Base-by-base conservation (phyloP, 2,329 filamentous ascomycete genomes). In the Epichloe sibirici region DNA sequence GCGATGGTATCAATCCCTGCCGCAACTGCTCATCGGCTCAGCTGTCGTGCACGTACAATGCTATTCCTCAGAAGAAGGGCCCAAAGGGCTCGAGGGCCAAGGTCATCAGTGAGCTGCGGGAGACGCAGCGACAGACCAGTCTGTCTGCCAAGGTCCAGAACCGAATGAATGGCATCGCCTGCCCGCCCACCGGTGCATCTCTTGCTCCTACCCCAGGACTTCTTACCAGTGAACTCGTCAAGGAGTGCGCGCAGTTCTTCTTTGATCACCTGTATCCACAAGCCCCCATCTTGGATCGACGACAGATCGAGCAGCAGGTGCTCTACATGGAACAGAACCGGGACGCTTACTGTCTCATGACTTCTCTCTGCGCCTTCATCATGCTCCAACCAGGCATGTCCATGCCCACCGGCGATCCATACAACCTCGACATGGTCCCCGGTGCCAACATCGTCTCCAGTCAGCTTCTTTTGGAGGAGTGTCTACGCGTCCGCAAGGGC, bases 1-100 rank as follows among this genome's bases (percentile, higher is more conserved):
- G 84, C 64, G 82, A 86, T 62, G 82, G 83, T 53, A 72, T 81
- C 63, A 82, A 82, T 61, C 83, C 85, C 21, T 89, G 85, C 67
- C 77, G 79, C 55, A 86, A 87, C 67, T 88, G 85, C 68, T 74
- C 75, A 12, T 78, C 82, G 7, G 81, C 84, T 6, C 76, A 81
- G 61, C 73, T 88, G 17, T 73, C 76, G 12, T 88, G 85, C 72
- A 87, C 83, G 34, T 88, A 87, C 74, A 83, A 86, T 69, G 81
- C 83, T 37, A 81, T 87, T 38, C 83, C 83, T 2, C 84, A 86
- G 69, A 88, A 87, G 71, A 88, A 88, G 66, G 85, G 85, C 1
- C 85, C 84, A 44, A 87, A 87, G 68, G 84, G 85, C 57, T 85
- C 82, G 35, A 74, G 83, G 55, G 85, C 85, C 49, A 88, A 87